Conservation (phyloP, 2,329 filamentous ascomycete genomes). For the Taxawa tesnikishii region DNA sequence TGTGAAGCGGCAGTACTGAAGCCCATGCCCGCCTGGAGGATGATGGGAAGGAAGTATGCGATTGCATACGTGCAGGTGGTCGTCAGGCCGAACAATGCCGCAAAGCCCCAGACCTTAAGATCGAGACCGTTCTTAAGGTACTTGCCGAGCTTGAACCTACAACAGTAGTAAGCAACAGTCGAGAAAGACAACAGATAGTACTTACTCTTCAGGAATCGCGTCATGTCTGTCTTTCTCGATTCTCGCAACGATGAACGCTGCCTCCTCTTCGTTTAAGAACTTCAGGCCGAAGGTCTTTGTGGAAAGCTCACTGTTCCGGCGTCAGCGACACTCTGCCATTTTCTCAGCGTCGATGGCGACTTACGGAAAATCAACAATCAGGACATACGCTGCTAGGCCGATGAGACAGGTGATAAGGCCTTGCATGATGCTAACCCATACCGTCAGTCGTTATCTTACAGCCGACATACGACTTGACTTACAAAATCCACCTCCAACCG, state of each 20-base stretch:
- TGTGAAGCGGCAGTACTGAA: slow-evolving; percentile 17
- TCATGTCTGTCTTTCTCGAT: slow-evolving; percentile 43
- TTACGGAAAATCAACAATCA: slow-evolving; percentile 35
- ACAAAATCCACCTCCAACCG: slow-evolving; percentile 36
- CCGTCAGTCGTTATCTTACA: no score
- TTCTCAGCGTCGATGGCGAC: no score
- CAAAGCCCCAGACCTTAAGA: slow-evolving; percentile 43
- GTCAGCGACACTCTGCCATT: no score
- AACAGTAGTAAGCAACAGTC: no score
- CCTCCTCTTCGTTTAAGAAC: slow-evolving; percentile 35
- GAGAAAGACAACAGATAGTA: no score
- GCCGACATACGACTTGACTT: no score
- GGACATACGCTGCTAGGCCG: slow-evolving; percentile 27
- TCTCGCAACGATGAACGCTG: slow-evolving; percentile 35
- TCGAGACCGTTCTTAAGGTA: slow-evolving; percentile 37
- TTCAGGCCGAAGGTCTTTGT: slow-evolving; percentile 16
- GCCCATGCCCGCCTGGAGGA: slow-evolving; percentile 22
- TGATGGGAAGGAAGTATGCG: slow-evolving; percentile 25
- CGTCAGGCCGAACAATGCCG: slow-evolving; percentile 44
- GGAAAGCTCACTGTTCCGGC: slow-evolving; percentile 18
- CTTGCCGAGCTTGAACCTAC: slow-evolving; percentile 32
- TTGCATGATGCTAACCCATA: slow-evolving; percentile 26
- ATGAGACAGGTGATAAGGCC: slow-evolving; percentile 28
- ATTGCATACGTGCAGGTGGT: slow-evolving; percentile 39
- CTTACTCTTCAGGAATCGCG: slow-evolving; percentile 32